Conservation (phyloP, 768 basidiomycete species). For the Mrakia gelida region DNA sequence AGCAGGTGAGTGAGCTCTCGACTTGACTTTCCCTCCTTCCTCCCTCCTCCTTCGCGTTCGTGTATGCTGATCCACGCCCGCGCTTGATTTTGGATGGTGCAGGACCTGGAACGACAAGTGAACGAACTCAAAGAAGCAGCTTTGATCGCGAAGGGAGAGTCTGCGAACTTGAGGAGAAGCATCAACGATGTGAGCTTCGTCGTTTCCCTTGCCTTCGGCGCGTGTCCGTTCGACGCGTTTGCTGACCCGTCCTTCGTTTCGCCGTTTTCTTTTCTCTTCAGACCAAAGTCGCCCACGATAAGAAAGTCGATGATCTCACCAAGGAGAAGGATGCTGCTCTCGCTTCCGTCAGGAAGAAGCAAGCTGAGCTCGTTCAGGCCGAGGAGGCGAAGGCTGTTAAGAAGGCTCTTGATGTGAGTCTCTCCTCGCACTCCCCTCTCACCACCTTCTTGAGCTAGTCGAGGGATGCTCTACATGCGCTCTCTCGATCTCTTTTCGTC, state of each 20-base stretch:
- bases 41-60: background rate
- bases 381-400: conserved; percentile 10
- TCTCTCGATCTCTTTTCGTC: background rate
- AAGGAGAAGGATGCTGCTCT: background rate
- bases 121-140: background rate
- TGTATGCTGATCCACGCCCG: too few species aligned
- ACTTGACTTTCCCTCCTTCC: background rate
- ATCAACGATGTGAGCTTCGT: conserved; percentile 9
- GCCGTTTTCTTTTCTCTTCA: too few species aligned
- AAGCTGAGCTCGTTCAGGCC: background rate
- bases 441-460: background rate
- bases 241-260: background rate
- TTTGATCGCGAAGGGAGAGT: conserved; percentile 24
- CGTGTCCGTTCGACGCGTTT: background rate
- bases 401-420: conserved; percentile 17
- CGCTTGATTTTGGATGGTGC: background rate
- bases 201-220: background rate
- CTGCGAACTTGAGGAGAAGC: background rate
- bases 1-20: background rate
- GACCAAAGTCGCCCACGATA: background rate
- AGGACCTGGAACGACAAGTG: conserved; percentile 9
- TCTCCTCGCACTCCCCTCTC: background rate
- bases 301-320: background rate
- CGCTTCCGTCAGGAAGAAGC: background rate
- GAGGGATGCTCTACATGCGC: background rate